Evolutionary conservation across 805 yeast species (phyloP), one percentile per base, ranked within the genome.

Genomic region (Metschnikowia colocasiae): DNA sequence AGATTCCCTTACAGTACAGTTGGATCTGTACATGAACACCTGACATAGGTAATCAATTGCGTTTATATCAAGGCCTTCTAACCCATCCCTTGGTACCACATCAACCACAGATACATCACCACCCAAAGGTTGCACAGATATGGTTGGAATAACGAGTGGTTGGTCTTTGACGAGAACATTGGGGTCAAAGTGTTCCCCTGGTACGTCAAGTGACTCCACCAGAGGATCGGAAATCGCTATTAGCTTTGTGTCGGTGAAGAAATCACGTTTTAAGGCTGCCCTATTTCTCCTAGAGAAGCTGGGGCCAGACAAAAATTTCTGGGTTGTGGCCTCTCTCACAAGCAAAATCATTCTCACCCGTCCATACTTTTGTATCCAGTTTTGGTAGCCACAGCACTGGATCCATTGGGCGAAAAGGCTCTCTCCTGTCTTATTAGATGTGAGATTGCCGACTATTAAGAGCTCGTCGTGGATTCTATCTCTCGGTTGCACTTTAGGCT

Each of bases 381-480:
- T 86, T 41, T 76, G 71, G 59, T 83, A 75, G 0, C 78, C 82
- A 25, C 83, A 68, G 63, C 95, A 85, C 50, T 76, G 77, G 27
- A 85, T 62, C 81, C 89, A 85, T 65, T 88, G 96, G 47, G 85
- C 81, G 22, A 85, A 63, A 15, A 87, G 73, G 43, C 84, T 81
- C 60, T 85, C 94, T 10, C 85, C 86, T 49, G 74, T 75, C 7
- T 69, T 59, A 31, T 59, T 42, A 18, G 74, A 70, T 0, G 85
- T 73, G 25, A 85, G 67, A 58, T 83, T 80, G 2, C 82, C 91
- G 5, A 81, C 67, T 27, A 81, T 69, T 29, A 87, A 63, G 22
- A 86, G 69, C 46, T 75, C 75, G 46, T 77, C 68, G 61, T 85
- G 80, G 16, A 82, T 61, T 15, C 67, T 61, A 52, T 67, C 68